Conservation (phyloP, 2,329 filamentous ascomycete species). For the Fusarium algeriense region DNA sequence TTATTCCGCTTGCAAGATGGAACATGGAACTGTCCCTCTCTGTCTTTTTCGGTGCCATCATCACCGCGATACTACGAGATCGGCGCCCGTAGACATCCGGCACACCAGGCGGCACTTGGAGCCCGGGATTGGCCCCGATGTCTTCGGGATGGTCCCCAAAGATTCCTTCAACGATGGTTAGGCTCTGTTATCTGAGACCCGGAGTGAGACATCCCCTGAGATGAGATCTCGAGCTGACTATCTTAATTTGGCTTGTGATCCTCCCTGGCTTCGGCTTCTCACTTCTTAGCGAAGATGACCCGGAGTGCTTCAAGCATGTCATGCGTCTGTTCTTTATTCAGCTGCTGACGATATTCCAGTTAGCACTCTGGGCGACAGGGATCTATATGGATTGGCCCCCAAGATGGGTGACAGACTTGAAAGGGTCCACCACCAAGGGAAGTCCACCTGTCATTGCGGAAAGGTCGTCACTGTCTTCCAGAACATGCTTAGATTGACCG, state of each 20-base stretch:
- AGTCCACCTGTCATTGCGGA: slow-evolving; percentile 15
- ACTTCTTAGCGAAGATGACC: neutral
- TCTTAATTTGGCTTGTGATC: neutral
- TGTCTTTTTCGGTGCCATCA: neutral
- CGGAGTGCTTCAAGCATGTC: neutral
- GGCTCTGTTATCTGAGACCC: neutral
- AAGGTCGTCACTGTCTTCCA: neutral
- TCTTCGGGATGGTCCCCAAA: neutral
- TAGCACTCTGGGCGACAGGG: slow-evolving; percentile 21
- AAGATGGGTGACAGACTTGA: slow-evolving; percentile 20
- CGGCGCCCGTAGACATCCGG: neutral
- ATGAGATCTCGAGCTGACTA: slow-evolving; percentile 7
- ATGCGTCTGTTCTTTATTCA: slow-evolving; percentile 9
- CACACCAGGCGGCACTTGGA: neutral
- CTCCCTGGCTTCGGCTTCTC: neutral
- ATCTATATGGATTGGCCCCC: slow-evolving; percentile 32
- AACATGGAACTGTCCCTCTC: neutral
- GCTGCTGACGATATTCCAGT: slow-evolving; percentile 31
- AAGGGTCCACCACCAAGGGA: slow-evolving; percentile 16
- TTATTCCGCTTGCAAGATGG: neutral
- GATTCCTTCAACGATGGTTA: slow-evolving; percentile 8
- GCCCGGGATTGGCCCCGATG: slow-evolving; percentile 10
- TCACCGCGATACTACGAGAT: neutral
- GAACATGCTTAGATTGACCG: slow-evolving; percentile 5
- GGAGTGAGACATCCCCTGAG: slow-evolving; percentile 17